A percentile compares a stretch with the other conserved stretches of the same genome.
phyloP scores from a whole-genome alignment of 2,329 filamentous ascomycete genomes.

The Xylariaceae sp. region DNA sequence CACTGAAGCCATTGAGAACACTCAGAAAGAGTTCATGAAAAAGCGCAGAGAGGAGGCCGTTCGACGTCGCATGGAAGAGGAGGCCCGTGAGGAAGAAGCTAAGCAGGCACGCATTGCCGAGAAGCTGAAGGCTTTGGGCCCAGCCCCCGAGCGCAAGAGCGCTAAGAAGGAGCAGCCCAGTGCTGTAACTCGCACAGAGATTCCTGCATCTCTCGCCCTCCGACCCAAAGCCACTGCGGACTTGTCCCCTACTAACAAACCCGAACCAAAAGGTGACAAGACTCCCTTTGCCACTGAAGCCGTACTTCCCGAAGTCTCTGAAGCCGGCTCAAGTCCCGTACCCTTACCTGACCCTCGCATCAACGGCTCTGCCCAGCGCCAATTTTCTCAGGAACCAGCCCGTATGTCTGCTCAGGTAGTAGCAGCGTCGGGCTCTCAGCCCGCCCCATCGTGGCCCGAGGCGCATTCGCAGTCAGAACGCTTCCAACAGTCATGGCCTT shows the following conservation, averaged over 20 bases:
- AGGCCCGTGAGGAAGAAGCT: conserved; percentile 70
- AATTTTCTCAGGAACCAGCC: conserved; percentile 8
- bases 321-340: conserved; percentile 3
- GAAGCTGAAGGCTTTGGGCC: conserved; percentile 69
- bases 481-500: conserved; percentile 47
- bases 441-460: conserved; percentile 26
- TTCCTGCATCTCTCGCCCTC: conserved; percentile 22
- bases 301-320: conserved; percentile 4
- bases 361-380: conserved; percentile 34
- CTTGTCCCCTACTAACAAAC: conserved; percentile 22
- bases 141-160: conserved; percentile 59
- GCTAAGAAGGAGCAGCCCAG: conserved; percentile 52
- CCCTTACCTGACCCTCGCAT: not conserved
- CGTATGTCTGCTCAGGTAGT: conserved; percentile 9
- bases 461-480: conserved; percentile 40
- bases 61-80: conserved; percentile 65
- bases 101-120: conserved; percentile 67
- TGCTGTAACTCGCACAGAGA: conserved; percentile 21
- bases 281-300: conserved; percentile 1
- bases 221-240: conserved; percentile 11
- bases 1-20: conserved; percentile 51
- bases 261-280: conserved; percentile 11
- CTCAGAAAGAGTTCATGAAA: conserved; percentile 70
- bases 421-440: conserved; percentile 32
- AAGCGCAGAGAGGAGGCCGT: conserved; percentile 68